Evolutionary conservation across 495 filamentous ascomycete genomes (phyloP), one percentile per base, ranked within the genome.

Genomic region (Opeltia flavorubescens): DNA sequence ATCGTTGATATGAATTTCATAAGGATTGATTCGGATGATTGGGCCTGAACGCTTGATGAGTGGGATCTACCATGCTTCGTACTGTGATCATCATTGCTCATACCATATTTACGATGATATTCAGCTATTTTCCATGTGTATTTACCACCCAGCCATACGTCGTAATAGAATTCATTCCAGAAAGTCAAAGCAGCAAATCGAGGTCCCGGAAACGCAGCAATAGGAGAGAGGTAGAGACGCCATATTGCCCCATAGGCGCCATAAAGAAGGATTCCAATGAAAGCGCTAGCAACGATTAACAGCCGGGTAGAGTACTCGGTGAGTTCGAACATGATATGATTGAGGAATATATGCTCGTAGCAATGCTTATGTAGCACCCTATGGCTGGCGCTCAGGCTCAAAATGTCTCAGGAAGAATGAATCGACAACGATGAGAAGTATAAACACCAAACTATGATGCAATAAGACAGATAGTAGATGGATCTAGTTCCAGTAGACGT

Each of bases 121-220:
- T 58, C 53, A 9, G 26, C 11, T 8, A 58, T 21, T 47, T 56
- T 53, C 34, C 47, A 58, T 7, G 53, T 53, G 20, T 53, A 55
- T 41, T 50, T 34, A 3, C 55, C 50, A 18, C 46, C 47, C 15
- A 41, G 49, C 15, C 46, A 46, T 7, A 57, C 34, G 35, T 63
- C 60, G 42, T 56, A 63, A 42, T 61, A 61, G 49, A 45, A 47
- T 44, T 63, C 60, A 44, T 65, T 61, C 58, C 56, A 65, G 38
- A 60, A 51, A 3, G 60, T 62, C 15, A 51, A 38, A 13, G 49
- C 54, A 2, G 62, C 60, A 41, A 65, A 48, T 34, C 56, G 57
- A 1, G 62, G 62, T 5, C 62, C 62, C 9, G 62, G 62, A 23
- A 62, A 54, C 23, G 52, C 48, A 20, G 56, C 51, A 33, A 62